phyloP scores from a whole-genome alignment of 2,329 filamentous ascomycete species.

The Thyridium curvatum region DNA sequence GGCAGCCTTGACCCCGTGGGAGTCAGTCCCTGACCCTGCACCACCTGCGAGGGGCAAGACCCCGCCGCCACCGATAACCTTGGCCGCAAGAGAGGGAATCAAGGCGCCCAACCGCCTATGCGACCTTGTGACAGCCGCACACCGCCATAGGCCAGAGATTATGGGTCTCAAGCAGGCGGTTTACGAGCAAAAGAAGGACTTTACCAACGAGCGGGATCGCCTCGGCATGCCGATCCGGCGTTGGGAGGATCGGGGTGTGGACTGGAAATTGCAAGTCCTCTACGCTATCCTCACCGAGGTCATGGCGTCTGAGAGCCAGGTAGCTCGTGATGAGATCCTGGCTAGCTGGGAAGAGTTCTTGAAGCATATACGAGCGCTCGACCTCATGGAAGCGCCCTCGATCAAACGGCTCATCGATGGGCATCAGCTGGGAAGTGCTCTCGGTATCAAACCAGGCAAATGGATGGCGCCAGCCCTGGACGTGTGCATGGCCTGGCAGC shows the following conservation, averaged over 20 bases:
- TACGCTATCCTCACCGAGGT: conserved; percentile 63
- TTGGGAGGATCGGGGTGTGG: conserved; percentile 57
- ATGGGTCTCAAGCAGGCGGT: conserved; percentile 43
- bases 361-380: conserved; percentile 45
- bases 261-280: conserved; percentile 67
- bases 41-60: conserved; percentile 21
- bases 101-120: conserved; percentile 71
- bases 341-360: conserved; percentile 48
- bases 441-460: conserved; percentile 66
- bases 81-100: conserved; percentile 70
- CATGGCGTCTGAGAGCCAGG: conserved; percentile 22
- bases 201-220: conserved; percentile 49
- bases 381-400: conserved; percentile 50
- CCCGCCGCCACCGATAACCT: conserved; percentile 46
- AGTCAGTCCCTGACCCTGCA: conserved; percentile 32
- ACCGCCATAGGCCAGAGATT: conserved; percentile 11
- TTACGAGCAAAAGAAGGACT: conserved; percentile 31
- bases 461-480: conserved; percentile 82
- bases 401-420: conserved; percentile 68
- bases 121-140: conserved; percentile 44
- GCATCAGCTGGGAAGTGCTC: conserved; percentile 59
- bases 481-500: conserved; percentile 80
- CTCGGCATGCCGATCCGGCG: conserved; percentile 69
- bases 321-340: conserved; percentile 39
- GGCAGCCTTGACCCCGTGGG: conserved; percentile 69